Evolutionary conservation across 768 basidiomycete genomes (phyloP).

Genomic region (Tylopilus sp.): DNA sequence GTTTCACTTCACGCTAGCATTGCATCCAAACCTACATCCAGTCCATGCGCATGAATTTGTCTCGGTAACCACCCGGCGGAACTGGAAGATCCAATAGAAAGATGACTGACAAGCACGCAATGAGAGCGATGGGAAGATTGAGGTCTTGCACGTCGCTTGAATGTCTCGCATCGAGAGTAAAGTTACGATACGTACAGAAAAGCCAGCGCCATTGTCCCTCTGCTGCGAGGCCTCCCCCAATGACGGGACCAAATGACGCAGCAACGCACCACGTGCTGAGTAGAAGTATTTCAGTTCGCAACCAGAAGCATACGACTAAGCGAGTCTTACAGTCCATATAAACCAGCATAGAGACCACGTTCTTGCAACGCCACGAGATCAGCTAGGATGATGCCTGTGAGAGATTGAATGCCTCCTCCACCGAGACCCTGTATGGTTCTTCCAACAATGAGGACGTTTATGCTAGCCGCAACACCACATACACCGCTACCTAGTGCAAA

Average conservation of each 20-base stretch:
- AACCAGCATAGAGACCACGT: constrained; percentile 35
- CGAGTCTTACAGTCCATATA: constrained; percentile 20
- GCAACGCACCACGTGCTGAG: constrained; percentile 34
- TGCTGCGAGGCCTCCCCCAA: constrained; percentile 35
- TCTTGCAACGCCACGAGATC: constrained; percentile 43
- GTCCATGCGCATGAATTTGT: constrained; percentile 37
- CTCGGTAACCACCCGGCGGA: constrained; percentile 29
- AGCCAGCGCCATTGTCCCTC: constrained; percentile 40
- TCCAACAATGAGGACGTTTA: constrained; percentile 23
- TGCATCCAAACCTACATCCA: constrained; percentile 31
- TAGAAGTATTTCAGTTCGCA: not conserved
- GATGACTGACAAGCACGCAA: constrained; percentile 22
- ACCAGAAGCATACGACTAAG: not conserved
- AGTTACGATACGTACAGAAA: constrained; percentile 32
- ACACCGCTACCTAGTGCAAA: constrained; percentile 37
- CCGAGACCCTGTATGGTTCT: constrained; percentile 35
- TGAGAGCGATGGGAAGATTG: constrained; percentile 35
- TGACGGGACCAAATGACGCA: constrained; percentile 30
- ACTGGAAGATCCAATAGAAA: constrained; percentile 32
- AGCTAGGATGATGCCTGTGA: constrained; percentile 39
- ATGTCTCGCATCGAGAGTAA: not conserved
- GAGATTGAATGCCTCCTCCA: constrained; percentile 33
- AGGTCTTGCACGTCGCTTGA: constrained; percentile 29
- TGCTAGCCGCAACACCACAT: constrained; percentile 26
- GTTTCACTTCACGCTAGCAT: no score